Evolutionary conservation across 2,329 filamentous ascomycete species (phyloP), one percentile per base, ranked within the genome.

Genomic region (Fusarium gaditjirri): DNA sequence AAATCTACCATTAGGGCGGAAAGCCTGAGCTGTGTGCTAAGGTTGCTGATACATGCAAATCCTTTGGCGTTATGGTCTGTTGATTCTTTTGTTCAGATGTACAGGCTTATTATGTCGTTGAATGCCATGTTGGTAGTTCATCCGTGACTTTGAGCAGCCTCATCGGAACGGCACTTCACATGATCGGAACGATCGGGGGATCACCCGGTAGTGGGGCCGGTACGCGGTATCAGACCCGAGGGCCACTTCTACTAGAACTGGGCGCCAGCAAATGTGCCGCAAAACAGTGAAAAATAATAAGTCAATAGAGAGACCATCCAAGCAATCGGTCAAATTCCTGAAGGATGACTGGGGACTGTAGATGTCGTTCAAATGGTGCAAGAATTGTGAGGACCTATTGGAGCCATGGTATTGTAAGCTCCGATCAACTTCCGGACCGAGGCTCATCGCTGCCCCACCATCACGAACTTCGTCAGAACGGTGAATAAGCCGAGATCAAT

Each of bases 181-280:
- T 66, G 63, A 66, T 66, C 63, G 53, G 44, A n/a, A 12, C 8
- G 35, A 5, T 33, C 42, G 59, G 60, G 17, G 13, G 3, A 3
- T n/a, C 11, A 14, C 8, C 63, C 52, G 52, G 39, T 4, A 11
- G 44, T 52, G 61, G 61, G 52, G 52, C 52, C 61, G 61, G 35
- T 6, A 19, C 9, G 38, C 29, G 33, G 61, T 43, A 31, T 49
- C 27, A 43, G 38, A 25, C 31, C 43, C 38, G 44, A 53, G 21
- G 38, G 31, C 36, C 25, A 19, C 36, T 65, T 65, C 62, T 27
- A 11, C n/a, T 33, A 12, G 19, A 16, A n/a, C n/a, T 46, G n/a
- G 23, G 11, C 31, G 14, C 27, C 23, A 27, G 23, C 13, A 13
- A 25, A 55, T 31, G 29, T 13, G 10, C 17, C 17, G 31, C 31